Conservation (phyloP, 2,329 filamentous ascomycete species). For the Zymoseptoria pseudotritici region DNA sequence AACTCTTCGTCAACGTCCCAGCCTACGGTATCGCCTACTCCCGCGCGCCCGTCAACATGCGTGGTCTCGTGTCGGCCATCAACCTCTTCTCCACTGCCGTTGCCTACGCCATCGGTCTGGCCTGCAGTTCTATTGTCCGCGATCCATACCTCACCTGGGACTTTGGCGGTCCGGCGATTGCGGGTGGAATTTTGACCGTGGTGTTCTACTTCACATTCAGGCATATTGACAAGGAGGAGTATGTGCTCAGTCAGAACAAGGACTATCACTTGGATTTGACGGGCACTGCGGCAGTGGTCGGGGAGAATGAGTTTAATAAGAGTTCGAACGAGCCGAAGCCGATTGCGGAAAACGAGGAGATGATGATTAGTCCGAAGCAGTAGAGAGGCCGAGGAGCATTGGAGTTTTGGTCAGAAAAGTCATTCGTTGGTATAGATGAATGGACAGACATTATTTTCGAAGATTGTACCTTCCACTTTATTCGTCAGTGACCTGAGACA, state of each 20-base stretch:
- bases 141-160: slow-evolving; percentile 45
- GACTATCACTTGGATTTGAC: slow-evolving; percentile 7
- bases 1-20: slow-evolving; percentile 38
- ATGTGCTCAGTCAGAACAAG: slow-evolving; percentile 15
- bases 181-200: slow-evolving; percentile 40
- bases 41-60: slow-evolving; percentile 37
- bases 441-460: too few relatives aligned
- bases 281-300: slow-evolving; percentile 4
- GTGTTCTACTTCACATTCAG: slow-evolving; percentile 44
- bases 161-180: slow-evolving; percentile 44
- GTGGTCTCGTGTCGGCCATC: slow-evolving; percentile 35
- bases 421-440: neutral
- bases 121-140: slow-evolving; percentile 34
- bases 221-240: slow-evolving; percentile 31
- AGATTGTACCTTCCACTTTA: too few relatives aligned
- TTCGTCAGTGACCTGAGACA: too few relatives aligned
- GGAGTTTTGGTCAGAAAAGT: neutral
- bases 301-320: slow-evolving; percentile 7
- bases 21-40: slow-evolving; percentile 41
- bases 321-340: slow-evolving; percentile 3
- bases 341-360: slow-evolving; percentile 9
- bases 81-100: slow-evolving; percentile 38
- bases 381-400: neutral
- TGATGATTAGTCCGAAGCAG: slow-evolving; percentile 12
- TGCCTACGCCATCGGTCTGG: slow-evolving; percentile 31